Conservation (phyloP, 306 rosid genomes). For the Arachis stenosperma region DNA sequence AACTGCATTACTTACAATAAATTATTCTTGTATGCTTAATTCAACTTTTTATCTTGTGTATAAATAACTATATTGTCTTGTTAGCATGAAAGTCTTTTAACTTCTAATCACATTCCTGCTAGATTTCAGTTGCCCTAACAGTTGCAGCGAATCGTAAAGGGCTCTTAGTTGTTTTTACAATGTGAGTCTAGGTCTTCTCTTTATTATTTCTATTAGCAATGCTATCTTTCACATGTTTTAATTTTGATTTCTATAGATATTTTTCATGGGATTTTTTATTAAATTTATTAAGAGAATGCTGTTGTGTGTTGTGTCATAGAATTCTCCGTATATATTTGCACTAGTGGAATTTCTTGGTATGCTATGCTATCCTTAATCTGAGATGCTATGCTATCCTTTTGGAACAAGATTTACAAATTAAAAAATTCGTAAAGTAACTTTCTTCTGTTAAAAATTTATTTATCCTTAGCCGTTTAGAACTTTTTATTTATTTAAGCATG, state of each 20-base stretch:
- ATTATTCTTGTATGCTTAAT: slow-evolving; percentile 15
- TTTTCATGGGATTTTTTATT: not conserved
- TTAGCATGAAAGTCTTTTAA: slow-evolving; percentile 38
- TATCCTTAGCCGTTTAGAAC: too few relatives aligned
- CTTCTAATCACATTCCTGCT: slow-evolving; percentile 39
- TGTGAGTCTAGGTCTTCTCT: slow-evolving; percentile 59
- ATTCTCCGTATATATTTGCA: too few relatives aligned
- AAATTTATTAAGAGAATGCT: too few relatives aligned
- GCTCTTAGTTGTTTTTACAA: slow-evolving; percentile 97
- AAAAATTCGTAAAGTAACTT: too few relatives aligned
- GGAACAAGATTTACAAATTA: too few relatives aligned
- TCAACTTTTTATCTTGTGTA: slow-evolving; percentile 4
- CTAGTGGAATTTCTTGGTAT: too few relatives aligned
- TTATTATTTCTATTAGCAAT: slow-evolving; percentile 34
- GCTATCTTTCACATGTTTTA: slow-evolving; percentile 6
- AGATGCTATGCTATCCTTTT: too few relatives aligned
- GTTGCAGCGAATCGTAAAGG: slow-evolving; percentile 99
- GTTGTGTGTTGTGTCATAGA: too few relatives aligned
- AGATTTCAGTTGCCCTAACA: slow-evolving; percentile 99
- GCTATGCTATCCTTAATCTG: too few relatives aligned
- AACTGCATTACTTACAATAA: too few relatives aligned
- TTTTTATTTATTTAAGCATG: too few relatives aligned
- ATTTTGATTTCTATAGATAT: slow-evolving; percentile 26
- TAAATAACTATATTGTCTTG: slow-evolving; percentile 26
- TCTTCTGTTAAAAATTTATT: too few relatives aligned